Evolutionary conservation across 495 filamentous ascomycete genomes (phyloP), one percentile per base, ranked within the genome.

Genomic region (Margaritispora aquatica): DNA sequence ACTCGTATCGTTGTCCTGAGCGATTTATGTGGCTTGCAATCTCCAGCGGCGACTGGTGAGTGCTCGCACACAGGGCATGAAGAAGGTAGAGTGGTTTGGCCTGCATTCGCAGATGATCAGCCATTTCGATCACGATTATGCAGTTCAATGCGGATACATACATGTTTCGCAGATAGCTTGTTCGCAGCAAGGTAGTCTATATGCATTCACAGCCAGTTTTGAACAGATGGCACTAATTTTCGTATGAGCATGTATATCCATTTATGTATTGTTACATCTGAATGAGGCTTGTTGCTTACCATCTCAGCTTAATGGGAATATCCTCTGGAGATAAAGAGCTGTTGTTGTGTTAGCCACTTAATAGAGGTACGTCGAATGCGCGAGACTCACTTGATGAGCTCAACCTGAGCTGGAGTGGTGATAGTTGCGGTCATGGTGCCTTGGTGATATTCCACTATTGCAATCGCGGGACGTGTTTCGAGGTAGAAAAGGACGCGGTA

Each of bases 1-100:
- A 92, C 90, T 62, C 87, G 87, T 53, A 97, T 86, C 1, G 94
- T 97, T 1, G 86, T 90, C 57, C 94, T 85, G 15, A 97, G 78
- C 27, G 85, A 82, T 70, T 94, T 96, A 70, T 96, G 88, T 5
- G 91, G 83, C 62, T 87, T 92, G 77, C 92, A 96, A 62, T 93
- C 85, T 59, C 91, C 89, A 17, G 84, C 80, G 7, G 89, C 87
- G 26, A 97, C 78, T 0, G 94, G 94, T 22, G 83, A 82, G 66
- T 99, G 94, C 49, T 90, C 86, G 80, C 94, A 99, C 55, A 97
- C 88, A 2, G 94, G 93, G 63, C 94, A 99, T 31, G 86, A 84
- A 21, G 88, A 82, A 17, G 88, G 84, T 19, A 96, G 77, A 26
- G 84, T 87, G 9, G 82, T 71, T 69, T 94, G 91, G 71, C 90